Evolutionary conservation across 2,329 filamentous ascomycete genomes (phyloP), one percentile per base, ranked within the genome.

Genomic region (Shiraia bambusicola): DNA sequence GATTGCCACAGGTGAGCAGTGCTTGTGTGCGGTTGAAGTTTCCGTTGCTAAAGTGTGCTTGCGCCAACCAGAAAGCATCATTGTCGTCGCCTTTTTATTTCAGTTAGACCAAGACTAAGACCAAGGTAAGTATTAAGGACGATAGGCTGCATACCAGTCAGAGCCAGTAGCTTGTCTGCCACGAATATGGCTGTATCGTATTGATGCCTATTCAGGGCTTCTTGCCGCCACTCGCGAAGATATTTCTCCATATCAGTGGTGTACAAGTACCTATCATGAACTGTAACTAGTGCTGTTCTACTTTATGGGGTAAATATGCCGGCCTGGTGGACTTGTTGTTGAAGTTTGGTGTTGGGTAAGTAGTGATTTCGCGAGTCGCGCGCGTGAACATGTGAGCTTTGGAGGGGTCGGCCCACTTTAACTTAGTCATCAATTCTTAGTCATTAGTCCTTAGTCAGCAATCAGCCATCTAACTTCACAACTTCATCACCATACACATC

Each of bases 161-260:
- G 76, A 43, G 93, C 93, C 43, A 97, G 79, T 57, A 98, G 78
- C 75, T 98, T 98, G 78, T 98, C 93, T 51, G 90, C 93, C 52
- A 97, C 89, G 67, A 95, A 97, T 59, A 97, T 92, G 63, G 93
- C 93, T 25, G 92, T 88, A 54, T 97, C 92, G 69, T 96, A 91
- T 68, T 98, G 93, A 52, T 93, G 89, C 70, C 94, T 93, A 72
- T 95, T 92, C 63, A 95, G 77, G 65, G 92, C 91, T 75, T 96
- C 90, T 72, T 95, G 88, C 65, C 91, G 82, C 93, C 93, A 98
- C 63, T 88, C 86, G 66, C 91, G 86, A 64, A 98, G 79, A 71
- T 92, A 96, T 62, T 83, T 84, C 76, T 97, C 90, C 93, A 98
- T 97, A 49, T 17, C 42, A 9, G 25, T n/a, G 19, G 34, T 52